Base-by-base conservation (phyloP, 2,329 filamentous ascomycete species). In the Neobulgaria alba region DNA sequence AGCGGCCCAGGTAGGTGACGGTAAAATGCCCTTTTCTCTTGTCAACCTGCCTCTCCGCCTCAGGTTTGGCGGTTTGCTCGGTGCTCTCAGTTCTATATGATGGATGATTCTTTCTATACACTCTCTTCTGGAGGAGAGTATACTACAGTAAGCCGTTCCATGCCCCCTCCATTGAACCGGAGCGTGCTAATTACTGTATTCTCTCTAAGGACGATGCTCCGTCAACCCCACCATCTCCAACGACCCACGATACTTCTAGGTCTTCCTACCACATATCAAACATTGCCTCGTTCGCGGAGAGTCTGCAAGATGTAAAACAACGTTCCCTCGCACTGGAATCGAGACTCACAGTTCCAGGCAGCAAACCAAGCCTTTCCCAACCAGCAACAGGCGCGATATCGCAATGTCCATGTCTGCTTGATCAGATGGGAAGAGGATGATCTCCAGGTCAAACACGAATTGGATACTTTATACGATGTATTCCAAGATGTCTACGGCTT, bases 381-480 rank as follows among this genome's bases (percentile, higher is more conserved):
- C 51, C 66, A 65, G 33, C 71, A 71, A 26, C 64, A 64, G 39
- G 57, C 67, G 48, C 64, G 73, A 41, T 78, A 77, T 57, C 67
- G 62, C 43, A 73, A 72, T 38, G 73, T 77, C 3, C 67, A 73
- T 41, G 67, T 67, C 2, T 60, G 77, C 14, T 61, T 77, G 29
- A 59, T 77, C 17, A 71, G 77, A 55, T 77, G 74, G 74, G 68
- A 67, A 35, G 71, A 65, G 2, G 73, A 77, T 47, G 73, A 77
- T 42, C 59, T 77, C 7, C 75, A 41, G 9, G 45, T 77, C 12
- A 61, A 76, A 10, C 71, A 72, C 2, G 74, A 77, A 54, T 58
- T 78, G 14, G 70, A 77, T 47, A 69, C 76, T 42, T 57, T 77
- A 29, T 69, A 74, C 46, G 68, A 67, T 75, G 71, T 50, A 56